Conservation (phyloP, 1,284 basidiomycete species). For the Malassezia japonica region DNA sequence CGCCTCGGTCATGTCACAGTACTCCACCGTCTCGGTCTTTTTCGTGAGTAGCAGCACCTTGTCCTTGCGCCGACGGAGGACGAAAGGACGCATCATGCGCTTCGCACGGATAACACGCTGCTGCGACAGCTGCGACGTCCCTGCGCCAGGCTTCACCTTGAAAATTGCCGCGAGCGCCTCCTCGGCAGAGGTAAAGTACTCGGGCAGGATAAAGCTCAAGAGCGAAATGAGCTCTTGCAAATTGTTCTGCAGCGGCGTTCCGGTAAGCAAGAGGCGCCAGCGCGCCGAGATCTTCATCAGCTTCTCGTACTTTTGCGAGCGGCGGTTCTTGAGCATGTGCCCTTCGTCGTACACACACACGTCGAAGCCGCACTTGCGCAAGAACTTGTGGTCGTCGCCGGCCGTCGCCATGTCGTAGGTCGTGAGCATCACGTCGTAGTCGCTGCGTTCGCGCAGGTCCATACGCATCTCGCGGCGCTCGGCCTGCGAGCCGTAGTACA, state of each 20-base stretch:
- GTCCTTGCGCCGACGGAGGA: conserved; percentile 77
- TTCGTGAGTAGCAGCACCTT: conserved; percentile 82
- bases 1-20: conserved; percentile 79
- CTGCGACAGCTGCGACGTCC: conserved; percentile 73
- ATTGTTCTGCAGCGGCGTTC: conserved; percentile 77
- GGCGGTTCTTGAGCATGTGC: conserved; percentile 90
- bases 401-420: conserved; percentile 92
- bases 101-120: conserved; percentile 87
- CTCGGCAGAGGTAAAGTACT: conserved; percentile 68
- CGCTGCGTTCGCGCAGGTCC: conserved; percentile 55
- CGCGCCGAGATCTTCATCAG: conserved; percentile 72
- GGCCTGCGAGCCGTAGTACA: conserved; percentile 86
- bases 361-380: conserved; percentile 75
- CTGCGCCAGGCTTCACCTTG: conserved; percentile 82
- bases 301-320: conserved; percentile 85
- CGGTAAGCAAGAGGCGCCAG: conserved; percentile 87
- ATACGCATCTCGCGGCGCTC: conserved; percentile 71
- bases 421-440: conserved; percentile 87
- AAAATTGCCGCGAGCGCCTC: conserved; percentile 83
- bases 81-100: conserved; percentile 98
- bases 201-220: conserved; percentile 93
- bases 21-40: conserved; percentile 83
- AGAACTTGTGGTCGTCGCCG: conserved; percentile 73
- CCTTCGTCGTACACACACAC: conserved; percentile 80
- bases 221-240: conserved; percentile 82